Evolutionary conservation across 148 eudicot genomes (phyloP).

Genomic region (Rhododendron ferrugineum): DNA sequence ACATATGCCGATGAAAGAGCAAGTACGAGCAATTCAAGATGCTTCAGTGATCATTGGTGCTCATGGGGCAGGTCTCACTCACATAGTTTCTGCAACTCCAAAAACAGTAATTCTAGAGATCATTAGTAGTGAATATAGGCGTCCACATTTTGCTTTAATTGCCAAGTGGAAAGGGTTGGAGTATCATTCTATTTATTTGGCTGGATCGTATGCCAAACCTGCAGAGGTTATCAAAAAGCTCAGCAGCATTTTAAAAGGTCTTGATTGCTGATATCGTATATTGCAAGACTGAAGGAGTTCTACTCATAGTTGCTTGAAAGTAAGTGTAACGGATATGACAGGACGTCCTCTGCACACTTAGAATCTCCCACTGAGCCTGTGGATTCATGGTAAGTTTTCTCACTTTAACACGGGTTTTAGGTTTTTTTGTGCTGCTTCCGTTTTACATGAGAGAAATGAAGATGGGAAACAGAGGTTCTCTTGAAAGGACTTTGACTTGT

Average conservation of each 20-base stretch:
- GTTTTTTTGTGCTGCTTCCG: neutral
- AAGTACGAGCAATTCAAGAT: constrained; percentile 81
- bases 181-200: constrained; percentile 67
- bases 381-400: neutral
- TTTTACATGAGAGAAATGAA: neutral
- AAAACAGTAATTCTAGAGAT: constrained; percentile 74
- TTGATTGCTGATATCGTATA: constrained; percentile 47
- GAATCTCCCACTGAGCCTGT: neutral
- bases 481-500: neutral
- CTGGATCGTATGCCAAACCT: constrained; percentile 63
- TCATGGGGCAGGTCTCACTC: constrained; percentile 99
- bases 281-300: neutral
- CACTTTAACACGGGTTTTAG: too few relatives aligned
- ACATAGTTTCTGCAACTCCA: constrained; percentile 73
- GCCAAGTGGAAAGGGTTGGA: constrained; percentile 87
- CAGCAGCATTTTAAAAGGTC: constrained; percentile 43
- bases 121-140: constrained; percentile 62
- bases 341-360: neutral
- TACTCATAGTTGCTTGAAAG: neutral
- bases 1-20: constrained; percentile 95
- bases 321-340: neutral
- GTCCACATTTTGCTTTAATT: constrained; percentile 84
- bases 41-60: constrained; percentile 90
- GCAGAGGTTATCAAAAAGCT: constrained; percentile 50
- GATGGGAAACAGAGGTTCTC: neutral